Base-by-base conservation (phyloP, 1,284 basidiomycete genomes). In the Ceratobasidium sp. region DNA sequence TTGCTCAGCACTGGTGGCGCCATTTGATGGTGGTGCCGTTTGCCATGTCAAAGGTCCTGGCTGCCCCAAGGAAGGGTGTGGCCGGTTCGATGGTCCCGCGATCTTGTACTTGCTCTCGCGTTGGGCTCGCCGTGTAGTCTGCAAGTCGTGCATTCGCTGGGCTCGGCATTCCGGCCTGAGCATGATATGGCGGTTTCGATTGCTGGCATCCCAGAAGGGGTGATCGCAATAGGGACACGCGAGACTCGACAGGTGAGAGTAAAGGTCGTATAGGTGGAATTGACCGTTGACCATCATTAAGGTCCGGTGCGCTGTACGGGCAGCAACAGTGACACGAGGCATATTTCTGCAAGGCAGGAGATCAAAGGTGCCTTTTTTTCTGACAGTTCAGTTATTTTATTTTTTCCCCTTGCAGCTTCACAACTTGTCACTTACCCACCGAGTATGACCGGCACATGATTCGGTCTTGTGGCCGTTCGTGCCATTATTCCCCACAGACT, bases 181-280 rank as follows among this genome's bases (percentile, higher is more conserved):
- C 63, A 65, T 65, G 31, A 65, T 37, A 37, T 65, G 63, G 29
- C 48, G 63, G 24, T 65, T 27, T 13, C 63, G 29, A 24, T 65
- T 22, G 11, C 14, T n/a, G 1, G 16, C n/a, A 1, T 19, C 1
- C 1, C 5, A 13, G 39, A 48, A 64, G 2, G 39, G 22, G 16
- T 37, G 43, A 6, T 31, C 11, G 29, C 63, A 65, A 29, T 65
- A 65, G 9, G 48, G 63, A 13, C 63, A 65, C 31, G 43, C 8
- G 13, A 31, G 14, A 22, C 27, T 11, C 14, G 46, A 13, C 3
- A 11, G 14, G 48, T 65, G n/a, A 2, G 34, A 19, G 8, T 39
- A 61, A n/a, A 41, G n/a, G 5, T 61, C 22, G 22, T 37, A 19
- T 2, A 41, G 22, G 7, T 41, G 31, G 37, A 61, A 61, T 13